Percentiles rank a stretch among this genome's conserved stretches.
These are phyloP conservation scores for Fusarium begoniae DNA, from an alignment of 2,329 filamentous ascomycete species.

Conservation along the genomic window DNA sequence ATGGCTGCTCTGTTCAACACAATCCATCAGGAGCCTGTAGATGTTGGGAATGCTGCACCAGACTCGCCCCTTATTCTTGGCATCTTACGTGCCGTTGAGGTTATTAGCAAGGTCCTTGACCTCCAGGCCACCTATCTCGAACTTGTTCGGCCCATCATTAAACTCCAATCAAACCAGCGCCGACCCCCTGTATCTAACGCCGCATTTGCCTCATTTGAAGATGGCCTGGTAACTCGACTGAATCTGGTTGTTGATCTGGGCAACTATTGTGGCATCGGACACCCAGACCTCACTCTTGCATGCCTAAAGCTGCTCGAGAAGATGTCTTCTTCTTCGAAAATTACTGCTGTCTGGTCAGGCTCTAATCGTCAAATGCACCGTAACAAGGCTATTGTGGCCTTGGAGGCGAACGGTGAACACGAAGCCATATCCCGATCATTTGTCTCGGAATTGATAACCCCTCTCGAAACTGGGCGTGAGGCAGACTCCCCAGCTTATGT, in stretches of 20 bases:
- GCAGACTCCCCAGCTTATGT: slow-evolving; percentile 76
- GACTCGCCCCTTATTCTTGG: slow-evolving; percentile 85
- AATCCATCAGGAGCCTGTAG: slow-evolving; percentile 78
- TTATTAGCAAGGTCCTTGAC: slow-evolving; percentile 84
- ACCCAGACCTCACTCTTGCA: slow-evolving; percentile 80
- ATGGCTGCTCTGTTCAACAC: slow-evolving; percentile 80
- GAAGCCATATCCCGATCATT: slow-evolving; percentile 82
- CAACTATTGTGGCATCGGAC: slow-evolving; percentile 84
- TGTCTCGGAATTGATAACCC: slow-evolving; percentile 71
- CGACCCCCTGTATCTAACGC: slow-evolving; percentile 70
- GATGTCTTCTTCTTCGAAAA: slow-evolving; percentile 83
- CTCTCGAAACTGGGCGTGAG: slow-evolving; percentile 78
- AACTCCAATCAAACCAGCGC: slow-evolving; percentile 68
- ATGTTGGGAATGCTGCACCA: slow-evolving; percentile 75
- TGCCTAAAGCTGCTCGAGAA: slow-evolving; percentile 86
- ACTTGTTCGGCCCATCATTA: slow-evolving; percentile 82
- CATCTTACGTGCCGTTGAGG: slow-evolving; percentile 81
- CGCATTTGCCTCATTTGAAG: slow-evolving; percentile 88
- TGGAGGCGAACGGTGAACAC: slow-evolving; percentile 82
- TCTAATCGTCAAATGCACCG: slow-evolving; percentile 71
- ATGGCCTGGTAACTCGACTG: slow-evolving; percentile 85
- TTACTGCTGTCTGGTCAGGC: slow-evolving; percentile 74
- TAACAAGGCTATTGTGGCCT: slow-evolving; percentile 87
- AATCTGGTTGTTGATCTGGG: slow-evolving; percentile 83
- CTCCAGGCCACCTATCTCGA: slow-evolving; percentile 92